Evolutionary conservation across 2,329 filamentous ascomycete genomes (phyloP).

Genomic region (Botrytis paeoniae): DNA sequence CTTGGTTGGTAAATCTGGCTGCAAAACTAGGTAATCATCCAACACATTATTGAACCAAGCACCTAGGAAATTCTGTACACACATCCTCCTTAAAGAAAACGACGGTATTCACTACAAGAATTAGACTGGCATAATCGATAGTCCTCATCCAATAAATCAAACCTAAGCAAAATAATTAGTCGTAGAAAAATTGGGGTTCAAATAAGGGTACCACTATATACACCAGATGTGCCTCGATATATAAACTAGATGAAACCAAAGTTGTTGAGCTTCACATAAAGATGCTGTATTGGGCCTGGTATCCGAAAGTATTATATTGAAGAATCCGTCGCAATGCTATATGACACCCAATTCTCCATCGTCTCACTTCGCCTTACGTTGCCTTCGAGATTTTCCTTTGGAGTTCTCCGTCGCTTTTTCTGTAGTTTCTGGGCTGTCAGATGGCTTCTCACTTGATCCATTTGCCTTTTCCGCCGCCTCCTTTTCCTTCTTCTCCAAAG

Average conservation of each 20-base stretch:
- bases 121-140: background rate
- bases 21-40: background rate
- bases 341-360: background rate
- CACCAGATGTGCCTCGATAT: background rate
- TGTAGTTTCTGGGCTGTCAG: conserved; percentile 38
- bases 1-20: background rate
- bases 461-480: conserved; percentile 37
- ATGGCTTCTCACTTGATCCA: conserved; percentile 23
- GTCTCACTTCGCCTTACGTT: conserved; percentile 33
- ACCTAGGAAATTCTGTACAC: background rate
- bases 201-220: background rate
- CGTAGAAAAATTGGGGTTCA: background rate
- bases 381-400: conserved; percentile 33
- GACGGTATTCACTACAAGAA: background rate
- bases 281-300: background rate
- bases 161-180: background rate
- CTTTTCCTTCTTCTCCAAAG: conserved; percentile 41
- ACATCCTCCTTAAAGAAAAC: background rate
- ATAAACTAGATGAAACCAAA: background rate
- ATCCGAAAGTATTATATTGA: conserved; percentile 1
- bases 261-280: background rate
- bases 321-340: conserved; percentile 16
- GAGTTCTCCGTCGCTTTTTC: conserved; percentile 38
- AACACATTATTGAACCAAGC: background rate
- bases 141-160: background rate